A percentile compares a stretch with the other conserved stretches of the same genome.
phyloP scores from a whole-genome alignment of 2,329 filamentous ascomycete genomes.

The Colletotrichum spinosum region DNA sequence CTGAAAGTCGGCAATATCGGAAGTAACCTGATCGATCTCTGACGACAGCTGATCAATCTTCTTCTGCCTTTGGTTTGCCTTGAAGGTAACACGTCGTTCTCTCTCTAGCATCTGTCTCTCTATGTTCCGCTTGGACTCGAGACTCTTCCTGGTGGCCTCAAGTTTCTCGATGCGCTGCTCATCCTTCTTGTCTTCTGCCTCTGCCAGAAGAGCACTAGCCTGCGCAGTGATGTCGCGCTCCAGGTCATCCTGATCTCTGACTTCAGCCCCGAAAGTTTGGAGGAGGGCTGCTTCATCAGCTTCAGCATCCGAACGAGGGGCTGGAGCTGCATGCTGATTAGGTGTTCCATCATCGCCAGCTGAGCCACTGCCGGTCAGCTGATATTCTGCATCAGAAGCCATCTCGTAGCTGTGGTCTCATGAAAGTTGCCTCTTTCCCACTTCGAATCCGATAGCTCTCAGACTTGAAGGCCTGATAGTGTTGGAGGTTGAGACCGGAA shows the following conservation, averaged over 20 bases:
- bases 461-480: too few relatives aligned
- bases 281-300: conserved; percentile 27
- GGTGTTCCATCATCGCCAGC: neutral
- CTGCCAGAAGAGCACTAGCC: conserved; percentile 69
- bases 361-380: neutral
- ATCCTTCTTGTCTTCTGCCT: conserved; percentile 73
- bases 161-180: conserved; percentile 71
- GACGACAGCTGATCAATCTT: conserved; percentile 75
- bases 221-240: conserved; percentile 84
- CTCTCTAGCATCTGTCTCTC: conserved; percentile 60
- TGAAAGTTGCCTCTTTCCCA: too few relatives aligned
- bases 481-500: too few relatives aligned
- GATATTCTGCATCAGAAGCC: neutral
- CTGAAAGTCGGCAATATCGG: conserved; percentile 84
- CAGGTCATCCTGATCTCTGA: conserved; percentile 89
- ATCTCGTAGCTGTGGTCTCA: neutral
- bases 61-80: conserved; percentile 69
- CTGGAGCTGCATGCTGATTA: neutral
- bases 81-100: conserved; percentile 57
- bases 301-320: neutral
- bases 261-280: conserved; percentile 52
- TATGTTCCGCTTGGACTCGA: conserved; percentile 73
- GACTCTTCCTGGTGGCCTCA: conserved; percentile 64
- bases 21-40: conserved; percentile 72
- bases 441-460: neutral